These are phyloP conservation scores for Fusarium devonianum DNA, from an alignment of 2,329 filamentous ascomycete species.

Conservation along the genomic window DNA sequence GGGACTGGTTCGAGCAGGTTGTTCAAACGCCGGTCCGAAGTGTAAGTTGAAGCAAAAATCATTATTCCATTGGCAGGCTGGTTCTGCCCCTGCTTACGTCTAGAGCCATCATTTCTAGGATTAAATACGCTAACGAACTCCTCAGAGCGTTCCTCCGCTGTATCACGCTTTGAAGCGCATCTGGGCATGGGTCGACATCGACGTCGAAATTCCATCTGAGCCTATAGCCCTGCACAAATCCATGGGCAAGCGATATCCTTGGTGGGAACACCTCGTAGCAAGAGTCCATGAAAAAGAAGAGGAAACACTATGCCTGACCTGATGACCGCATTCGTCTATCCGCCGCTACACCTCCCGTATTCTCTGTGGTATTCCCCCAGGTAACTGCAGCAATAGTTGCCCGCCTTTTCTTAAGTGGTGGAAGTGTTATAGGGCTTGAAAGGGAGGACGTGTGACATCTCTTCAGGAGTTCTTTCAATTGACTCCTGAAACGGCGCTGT, in stretches of 20 bases:
- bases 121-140: slow-evolving; percentile 28
- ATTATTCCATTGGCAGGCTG: slow-evolving; percentile 34
- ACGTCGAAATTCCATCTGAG: slow-evolving; percentile 32
- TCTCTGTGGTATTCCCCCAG: slow-evolving; percentile 23
- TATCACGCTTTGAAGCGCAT: slow-evolving; percentile 46
- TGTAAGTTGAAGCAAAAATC: slow-evolving; percentile 42
- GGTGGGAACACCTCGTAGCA: slow-evolving; percentile 52
- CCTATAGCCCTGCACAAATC: slow-evolving; percentile 25
- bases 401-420: slow-evolving; percentile 39
- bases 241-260: slow-evolving; percentile 44
- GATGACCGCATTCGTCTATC: slow-evolving; percentile 32
- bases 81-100: slow-evolving; percentile 27
- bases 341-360: slow-evolving; percentile 17
- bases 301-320: slow-evolving; percentile 51
- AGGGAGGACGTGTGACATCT: slow-evolving; percentile 16
- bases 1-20: slow-evolving; percentile 49
- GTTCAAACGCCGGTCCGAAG: slow-evolving; percentile 49
- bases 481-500: slow-evolving; percentile 49
- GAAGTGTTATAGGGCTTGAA: slow-evolving; percentile 26
- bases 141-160: slow-evolving; percentile 51
- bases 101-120: slow-evolving; percentile 29
- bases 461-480: slow-evolving; percentile 22
- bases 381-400: slow-evolving; percentile 38
- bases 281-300: slow-evolving; percentile 43
- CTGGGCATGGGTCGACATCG: slow-evolving; percentile 46